Percentiles rank a stretch among this genome's conserved stretches.
Conservation (phyloP, 371 early-diverging fungal genomes). For the Zopfochytrium polystomum region DNA sequence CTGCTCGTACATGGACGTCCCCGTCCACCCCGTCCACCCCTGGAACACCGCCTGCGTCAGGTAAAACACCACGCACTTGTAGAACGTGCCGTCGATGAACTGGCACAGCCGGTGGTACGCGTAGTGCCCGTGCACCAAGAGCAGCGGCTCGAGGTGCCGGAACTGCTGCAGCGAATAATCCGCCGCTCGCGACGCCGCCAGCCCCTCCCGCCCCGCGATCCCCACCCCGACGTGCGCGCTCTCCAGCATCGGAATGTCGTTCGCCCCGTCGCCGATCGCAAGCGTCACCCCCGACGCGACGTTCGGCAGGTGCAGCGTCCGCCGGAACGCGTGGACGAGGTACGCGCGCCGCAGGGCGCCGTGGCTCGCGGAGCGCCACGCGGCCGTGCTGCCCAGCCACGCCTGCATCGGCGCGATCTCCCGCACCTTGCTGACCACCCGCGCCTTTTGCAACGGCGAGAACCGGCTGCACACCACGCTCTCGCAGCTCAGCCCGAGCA, state of each 20-base stretch:
- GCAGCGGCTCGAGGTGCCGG: constrained; percentile 77
- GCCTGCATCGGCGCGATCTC: too few species aligned
- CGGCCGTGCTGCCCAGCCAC: too few species aligned
- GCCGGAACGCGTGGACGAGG: too few species aligned
- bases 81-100: constrained; percentile 75
- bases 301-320: constrained; percentile 78
- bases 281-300: too few species aligned
- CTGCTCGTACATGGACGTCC: constrained; percentile 88
- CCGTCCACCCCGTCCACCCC: constrained; percentile 85
- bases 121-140: constrained; percentile 94
- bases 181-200: constrained; percentile 93
- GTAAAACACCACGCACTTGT: constrained; percentile 58
- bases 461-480: constrained; percentile 97
- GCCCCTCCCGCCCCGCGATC: constrained; percentile 95
- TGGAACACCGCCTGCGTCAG: constrained; percentile 59
- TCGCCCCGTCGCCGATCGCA: too few species aligned
- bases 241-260: constrained; percentile 98
- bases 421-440: constrained; percentile 85
- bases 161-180: constrained; percentile 97
- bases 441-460: constrained; percentile 99
- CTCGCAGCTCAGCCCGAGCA: constrained; percentile 68
- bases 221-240: constrained; percentile 94
- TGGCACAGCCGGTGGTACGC: constrained; percentile 87
- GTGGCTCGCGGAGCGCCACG: constrained; percentile 4
- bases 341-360: too few species aligned